Evolutionary conservation across 169 alveolate genomes (phyloP).

Genomic region (Plasmodium gonderi): DNA sequence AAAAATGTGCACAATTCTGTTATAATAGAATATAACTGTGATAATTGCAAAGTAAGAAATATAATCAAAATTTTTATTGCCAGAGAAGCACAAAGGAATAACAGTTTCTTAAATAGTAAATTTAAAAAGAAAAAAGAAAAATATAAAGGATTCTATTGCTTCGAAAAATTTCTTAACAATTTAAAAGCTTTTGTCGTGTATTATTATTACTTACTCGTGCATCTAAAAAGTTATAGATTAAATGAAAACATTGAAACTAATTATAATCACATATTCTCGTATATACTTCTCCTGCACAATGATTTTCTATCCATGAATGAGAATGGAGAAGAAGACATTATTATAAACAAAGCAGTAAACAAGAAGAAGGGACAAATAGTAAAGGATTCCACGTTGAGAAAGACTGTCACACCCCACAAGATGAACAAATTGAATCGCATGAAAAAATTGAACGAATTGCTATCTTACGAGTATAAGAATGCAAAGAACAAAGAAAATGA

Average conservation of each 20-base stretch:
- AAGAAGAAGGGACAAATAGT: neutral
- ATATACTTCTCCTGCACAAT: slow-evolving; percentile 36
- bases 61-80: slow-evolving; percentile 13
- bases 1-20: neutral
- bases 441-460: slow-evolving; percentile 6
- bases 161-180: slow-evolving; percentile 28
- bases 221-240: slow-evolving; percentile 17
- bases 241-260: slow-evolving; percentile 11
- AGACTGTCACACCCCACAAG: neutral
- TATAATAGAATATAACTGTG: slow-evolving; percentile 29
- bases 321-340: neutral
- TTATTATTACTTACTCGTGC: slow-evolving; percentile 34
- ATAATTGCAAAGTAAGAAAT: slow-evolving; percentile 67
- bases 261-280: slow-evolving; percentile 7
- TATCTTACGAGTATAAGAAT: slow-evolving; percentile 48
- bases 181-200: slow-evolving; percentile 37
- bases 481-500: slow-evolving; percentile 19
- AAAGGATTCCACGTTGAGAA: neutral
- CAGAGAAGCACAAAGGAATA: slow-evolving; percentile 41
- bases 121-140: slow-evolving; percentile 58
- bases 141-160: slow-evolving; percentile 57
- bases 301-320: neutral
- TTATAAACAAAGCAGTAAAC: neutral
- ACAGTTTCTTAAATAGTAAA: slow-evolving; percentile 35
- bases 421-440: neutral